These are phyloP conservation scores for Globisporangium spinosum DNA, from an alignment of 352 stramenopile genomes.

Conservation along the genomic window DNA sequence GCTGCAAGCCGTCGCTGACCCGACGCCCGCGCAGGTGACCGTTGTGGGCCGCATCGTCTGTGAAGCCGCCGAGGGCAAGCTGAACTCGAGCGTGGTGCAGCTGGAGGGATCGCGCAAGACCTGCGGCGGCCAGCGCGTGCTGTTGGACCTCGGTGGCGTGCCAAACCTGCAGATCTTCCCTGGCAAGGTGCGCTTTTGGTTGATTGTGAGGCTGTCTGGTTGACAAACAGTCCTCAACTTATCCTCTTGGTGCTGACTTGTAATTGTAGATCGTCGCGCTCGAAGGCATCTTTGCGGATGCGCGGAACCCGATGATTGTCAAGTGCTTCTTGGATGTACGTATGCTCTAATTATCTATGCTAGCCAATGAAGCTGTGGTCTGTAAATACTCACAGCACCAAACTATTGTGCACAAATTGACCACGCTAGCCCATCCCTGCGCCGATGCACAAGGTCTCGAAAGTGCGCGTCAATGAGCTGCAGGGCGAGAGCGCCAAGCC, in stretches of 20 bases:
- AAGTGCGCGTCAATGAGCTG: slow-evolving; percentile 43
- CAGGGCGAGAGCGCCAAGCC: slow-evolving; percentile 39
- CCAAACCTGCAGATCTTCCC: slow-evolving; percentile 77
- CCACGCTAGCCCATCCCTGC: slow-evolving; percentile 49
- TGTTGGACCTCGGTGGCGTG: slow-evolving; percentile 68
- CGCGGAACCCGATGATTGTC: slow-evolving; percentile 65
- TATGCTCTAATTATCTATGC: not conserved
- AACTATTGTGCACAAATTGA: not conserved
- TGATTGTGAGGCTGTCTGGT: not conserved
- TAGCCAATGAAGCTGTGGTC: not conserved
- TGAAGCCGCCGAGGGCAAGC: slow-evolving; percentile 76
- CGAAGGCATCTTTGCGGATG: slow-evolving; percentile 71
- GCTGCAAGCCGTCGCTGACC: slow-evolving; percentile 64
- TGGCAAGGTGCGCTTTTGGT: slow-evolving; percentile 51
- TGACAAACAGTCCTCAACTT: not conserved
- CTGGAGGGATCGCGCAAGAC: slow-evolving; percentile 80
- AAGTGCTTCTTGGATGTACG: slow-evolving; percentile 75
- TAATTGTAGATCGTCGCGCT: slow-evolving; percentile 67
- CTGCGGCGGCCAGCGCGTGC: slow-evolving; percentile 75
- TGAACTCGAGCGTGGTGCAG: slow-evolving; percentile 80
- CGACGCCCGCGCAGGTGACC: slow-evolving; percentile 67
- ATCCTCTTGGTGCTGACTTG: too few relatives aligned
- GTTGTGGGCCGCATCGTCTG: slow-evolving; percentile 83
- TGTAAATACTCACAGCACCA: not conserved
- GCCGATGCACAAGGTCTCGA: slow-evolving; percentile 40